phyloP scores from a whole-genome alignment of 176 grass and related monocot species.

The Hordeum vulgare region MorexV3_pseudomolecules_assembly NC_058519.1:1301853-1302352 shows the following conservation, averaged over 20 bases:
- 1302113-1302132: not conserved
- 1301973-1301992: constrained; percentile 85
- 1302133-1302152: not conserved
- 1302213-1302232: not conserved
- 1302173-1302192: not conserved
- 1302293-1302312: constrained; percentile 30
- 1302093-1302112: not conserved
- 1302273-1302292: constrained; percentile 90
- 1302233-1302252: constrained; percentile 75
- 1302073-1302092: not conserved
- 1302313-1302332: not conserved
- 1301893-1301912: not conserved
- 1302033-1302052: constrained; percentile 27
- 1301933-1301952: constrained; percentile 45
- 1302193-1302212: constrained; percentile 32
- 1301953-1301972: constrained; percentile 85
- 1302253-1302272: constrained; percentile 65
- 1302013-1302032: constrained; percentile 67
- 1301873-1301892: not conserved
- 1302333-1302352: not conserved
- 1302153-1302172: not conserved
- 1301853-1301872: constrained; percentile 15
- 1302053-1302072: constrained; percentile 30
- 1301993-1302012: constrained; percentile 83
- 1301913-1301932: not conserved